Evolutionary conservation across 2,329 filamentous ascomycete genomes (phyloP).

Genomic region (Fusarium subglutinans): DNA sequence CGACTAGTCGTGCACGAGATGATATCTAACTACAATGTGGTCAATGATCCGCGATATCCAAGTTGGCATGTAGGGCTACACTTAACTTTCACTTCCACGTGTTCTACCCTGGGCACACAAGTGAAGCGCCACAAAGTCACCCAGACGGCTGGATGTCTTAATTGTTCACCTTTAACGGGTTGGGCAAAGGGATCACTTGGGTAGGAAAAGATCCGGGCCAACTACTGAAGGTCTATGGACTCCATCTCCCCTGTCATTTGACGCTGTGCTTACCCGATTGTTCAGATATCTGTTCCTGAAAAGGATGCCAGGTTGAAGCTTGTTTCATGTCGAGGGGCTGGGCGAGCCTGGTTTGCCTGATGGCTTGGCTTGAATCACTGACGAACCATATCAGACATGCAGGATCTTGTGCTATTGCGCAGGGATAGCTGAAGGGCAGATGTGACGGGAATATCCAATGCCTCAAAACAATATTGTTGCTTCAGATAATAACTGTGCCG

Average conservation of each 20-base stretch:
- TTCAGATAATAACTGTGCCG: not conserved
- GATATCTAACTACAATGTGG: slow-evolving; percentile 16
- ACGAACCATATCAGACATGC: slow-evolving; percentile 7
- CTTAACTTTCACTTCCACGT: slow-evolving; percentile 4
- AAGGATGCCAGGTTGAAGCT: not conserved
- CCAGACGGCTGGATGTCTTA: not conserved
- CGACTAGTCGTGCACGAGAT: slow-evolving; percentile 4
- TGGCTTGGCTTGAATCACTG: slow-evolving; percentile 13
- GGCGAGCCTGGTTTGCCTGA: not conserved
- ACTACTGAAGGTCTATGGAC: not conserved
- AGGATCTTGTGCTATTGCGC: not conserved
- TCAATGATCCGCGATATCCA: slow-evolving; percentile 15
- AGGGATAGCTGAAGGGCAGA: not conserved
- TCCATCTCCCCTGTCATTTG: slow-evolving; percentile 3
- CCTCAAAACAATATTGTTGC: not conserved
- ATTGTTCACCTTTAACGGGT: not conserved
- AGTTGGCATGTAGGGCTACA: slow-evolving; percentile 18
- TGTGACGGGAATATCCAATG: not conserved
- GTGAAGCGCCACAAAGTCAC: not conserved
- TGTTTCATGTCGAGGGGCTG: slow-evolving; percentile 8
- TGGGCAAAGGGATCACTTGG: not conserved
- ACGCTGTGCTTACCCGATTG: not conserved
- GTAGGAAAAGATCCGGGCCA: not conserved
- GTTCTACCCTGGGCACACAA: slow-evolving; percentile 3
- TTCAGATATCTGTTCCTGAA: not conserved